phyloP scores from a whole-genome alignment of 345 rosid species.

The Eucalyptus regnans region DNA sequence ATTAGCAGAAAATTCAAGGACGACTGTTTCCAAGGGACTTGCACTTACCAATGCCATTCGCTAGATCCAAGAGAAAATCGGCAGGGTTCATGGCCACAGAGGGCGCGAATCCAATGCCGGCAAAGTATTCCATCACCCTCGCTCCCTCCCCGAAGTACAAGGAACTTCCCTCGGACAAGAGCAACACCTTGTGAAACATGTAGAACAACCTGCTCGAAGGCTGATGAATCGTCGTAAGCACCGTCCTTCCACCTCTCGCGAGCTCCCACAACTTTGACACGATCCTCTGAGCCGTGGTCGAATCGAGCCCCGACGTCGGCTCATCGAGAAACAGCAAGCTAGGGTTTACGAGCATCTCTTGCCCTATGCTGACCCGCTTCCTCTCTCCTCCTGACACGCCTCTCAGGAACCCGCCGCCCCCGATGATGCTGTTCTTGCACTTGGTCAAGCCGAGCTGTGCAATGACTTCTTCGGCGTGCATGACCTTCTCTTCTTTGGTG shows the following conservation, averaged over 20 bases:
- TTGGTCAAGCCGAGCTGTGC: slow-evolving; percentile 24
- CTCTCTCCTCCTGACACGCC: slow-evolving; percentile 58
- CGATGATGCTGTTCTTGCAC: slow-evolving; percentile 32
- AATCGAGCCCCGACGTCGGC: slow-evolving; percentile 51
- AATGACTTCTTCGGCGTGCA: slow-evolving; percentile 33
- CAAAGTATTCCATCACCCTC: slow-evolving; percentile 38
- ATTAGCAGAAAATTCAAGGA: neutral
- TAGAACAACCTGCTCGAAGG: slow-evolving; percentile 50
- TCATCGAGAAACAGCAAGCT: slow-evolving; percentile 44
- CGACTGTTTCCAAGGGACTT: neutral
- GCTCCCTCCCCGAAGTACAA: slow-evolving; percentile 35
- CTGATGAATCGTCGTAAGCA: slow-evolving; percentile 48
- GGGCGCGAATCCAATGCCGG: slow-evolving; percentile 22
- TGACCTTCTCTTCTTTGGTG: slow-evolving; percentile 17
- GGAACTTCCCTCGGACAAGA: slow-evolving; percentile 37
- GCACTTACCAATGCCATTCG: slow-evolving; percentile 22
- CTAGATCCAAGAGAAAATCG: slow-evolving; percentile 43
- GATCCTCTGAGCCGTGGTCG: slow-evolving; percentile 47
- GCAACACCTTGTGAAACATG: slow-evolving; percentile 45
- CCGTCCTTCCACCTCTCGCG: slow-evolving; percentile 29
- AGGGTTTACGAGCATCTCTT: slow-evolving; percentile 48
- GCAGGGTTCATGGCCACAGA: slow-evolving; percentile 44
- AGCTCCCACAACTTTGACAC: slow-evolving; percentile 27
- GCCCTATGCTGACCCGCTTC: slow-evolving; percentile 47
- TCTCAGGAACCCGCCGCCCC: slow-evolving; percentile 12